Evolutionary conservation across 2,329 filamentous ascomycete species (phyloP).

Genomic region (Monosporascus sp.): DNA sequence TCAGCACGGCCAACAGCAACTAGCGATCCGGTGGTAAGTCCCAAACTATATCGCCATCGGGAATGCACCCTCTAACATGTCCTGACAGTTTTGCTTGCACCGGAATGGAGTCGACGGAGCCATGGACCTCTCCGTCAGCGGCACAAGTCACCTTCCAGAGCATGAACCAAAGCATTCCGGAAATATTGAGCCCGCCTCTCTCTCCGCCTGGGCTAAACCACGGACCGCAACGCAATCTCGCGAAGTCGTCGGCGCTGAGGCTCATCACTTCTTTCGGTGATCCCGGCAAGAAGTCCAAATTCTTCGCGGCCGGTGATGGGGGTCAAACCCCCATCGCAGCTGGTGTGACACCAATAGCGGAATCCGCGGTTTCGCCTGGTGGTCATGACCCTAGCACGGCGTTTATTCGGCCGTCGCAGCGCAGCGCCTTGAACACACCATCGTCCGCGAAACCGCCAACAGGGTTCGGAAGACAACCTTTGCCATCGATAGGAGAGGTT

Average conservation of each 20-base stretch:
- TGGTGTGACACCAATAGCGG: conserved; percentile 82
- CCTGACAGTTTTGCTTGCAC: conserved; percentile 73
- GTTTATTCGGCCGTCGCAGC: conserved; percentile 61
- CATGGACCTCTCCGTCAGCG: conserved; percentile 82
- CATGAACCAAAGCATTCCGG: conserved; percentile 49
- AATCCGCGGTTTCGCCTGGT: conserved; percentile 69
- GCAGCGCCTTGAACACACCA: conserved; percentile 64
- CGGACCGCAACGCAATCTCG: conserved; percentile 57
- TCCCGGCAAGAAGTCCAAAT: conserved; percentile 55
- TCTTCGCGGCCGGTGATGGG: conserved; percentile 52
- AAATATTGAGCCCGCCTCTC: conserved; percentile 64
- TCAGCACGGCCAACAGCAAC: conserved; percentile 77
- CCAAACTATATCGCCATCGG: not conserved
- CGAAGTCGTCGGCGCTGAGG: conserved; percentile 80
- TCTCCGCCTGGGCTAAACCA: conserved; percentile 63
- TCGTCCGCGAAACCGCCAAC: conserved; percentile 60
- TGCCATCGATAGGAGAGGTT: conserved; percentile 73
- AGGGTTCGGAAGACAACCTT: conserved; percentile 56
- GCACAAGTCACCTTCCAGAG: conserved; percentile 53
- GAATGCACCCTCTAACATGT: conserved; percentile 9
- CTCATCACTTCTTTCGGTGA: conserved; percentile 85
- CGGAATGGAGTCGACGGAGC: conserved; percentile 75
- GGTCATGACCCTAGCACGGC: conserved; percentile 62
- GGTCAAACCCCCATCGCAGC: conserved; percentile 71
- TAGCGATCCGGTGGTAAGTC: conserved; percentile 74